These are phyloP conservation scores for Arabidopsis suecica DNA, from an alignment of 345 rosid genomes.

Conservation along the genomic window DNA sequence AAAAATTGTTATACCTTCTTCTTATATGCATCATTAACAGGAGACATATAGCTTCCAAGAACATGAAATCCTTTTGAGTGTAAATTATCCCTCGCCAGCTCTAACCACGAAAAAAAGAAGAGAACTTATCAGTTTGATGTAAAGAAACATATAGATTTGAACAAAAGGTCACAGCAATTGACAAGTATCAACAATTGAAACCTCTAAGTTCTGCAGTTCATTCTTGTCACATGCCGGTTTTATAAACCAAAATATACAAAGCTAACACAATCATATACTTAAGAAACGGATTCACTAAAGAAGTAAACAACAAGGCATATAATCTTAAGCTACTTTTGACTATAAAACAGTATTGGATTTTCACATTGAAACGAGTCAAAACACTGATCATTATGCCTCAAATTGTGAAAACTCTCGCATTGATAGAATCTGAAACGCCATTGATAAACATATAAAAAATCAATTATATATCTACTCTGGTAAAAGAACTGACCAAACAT, in stretches of 20 bases:
- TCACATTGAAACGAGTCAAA: conserved; percentile 14
- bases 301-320: conserved; percentile 3
- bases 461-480: not conserved
- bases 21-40: conserved; percentile 86
- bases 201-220: not conserved
- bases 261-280: conserved; percentile 20
- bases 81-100: conserved; percentile 84
- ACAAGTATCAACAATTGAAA: not conserved
- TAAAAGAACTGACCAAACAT: conserved; percentile 70
- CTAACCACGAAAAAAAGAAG: conserved; percentile 50
- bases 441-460: not conserved
- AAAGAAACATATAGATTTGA: not conserved
- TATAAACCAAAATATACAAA: conserved; percentile 3
- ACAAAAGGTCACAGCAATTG: not conserved
- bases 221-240: not conserved
- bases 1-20: conserved; percentile 58
- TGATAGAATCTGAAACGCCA: not conserved
- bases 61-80: conserved; percentile 66
- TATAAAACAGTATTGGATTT: not conserved
- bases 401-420: not conserved
- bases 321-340: not conserved
- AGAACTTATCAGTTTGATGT: conserved; percentile 16
- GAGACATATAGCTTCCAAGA: conserved; percentile 92
- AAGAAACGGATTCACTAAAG: not conserved
- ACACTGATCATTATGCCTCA: conserved; percentile 17